A percentile compares a stretch with the other conserved stretches of the same genome.
These are phyloP conservation scores for Geotrichum reessii DNA, from an alignment of 1,139 yeast species.

Conservation along the genomic window DNA sequence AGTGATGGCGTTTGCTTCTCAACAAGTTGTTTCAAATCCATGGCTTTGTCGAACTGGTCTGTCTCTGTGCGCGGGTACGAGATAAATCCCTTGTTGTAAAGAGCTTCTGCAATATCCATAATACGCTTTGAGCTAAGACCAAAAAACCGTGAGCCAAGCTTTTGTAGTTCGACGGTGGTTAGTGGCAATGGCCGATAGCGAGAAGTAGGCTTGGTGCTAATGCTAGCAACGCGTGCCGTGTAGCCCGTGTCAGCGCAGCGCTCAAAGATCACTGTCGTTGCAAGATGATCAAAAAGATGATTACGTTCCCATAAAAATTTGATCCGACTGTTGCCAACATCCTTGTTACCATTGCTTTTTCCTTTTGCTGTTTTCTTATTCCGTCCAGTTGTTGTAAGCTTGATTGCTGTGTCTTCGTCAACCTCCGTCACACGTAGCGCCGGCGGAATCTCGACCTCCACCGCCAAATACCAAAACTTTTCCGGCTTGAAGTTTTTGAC, in stretches of 20 bases:
- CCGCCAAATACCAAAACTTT: conserved; percentile 67
- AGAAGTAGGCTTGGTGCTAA: conserved; percentile 59
- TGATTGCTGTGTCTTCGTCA: conserved; percentile 24
- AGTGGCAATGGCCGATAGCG: conserved; percentile 83
- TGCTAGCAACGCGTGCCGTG: conserved; percentile 46
- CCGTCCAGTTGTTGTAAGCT: conserved; percentile 3
- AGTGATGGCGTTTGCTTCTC: conserved; percentile 49
- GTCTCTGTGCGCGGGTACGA: conserved; percentile 99
- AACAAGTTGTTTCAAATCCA: conserved; percentile 61
- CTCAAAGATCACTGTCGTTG: conserved; percentile 59
- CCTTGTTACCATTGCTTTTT: conserved; percentile 16
- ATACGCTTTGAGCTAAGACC: conserved; percentile 79
- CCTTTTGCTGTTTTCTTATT: not conserved
- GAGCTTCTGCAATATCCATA: conserved; percentile 69
- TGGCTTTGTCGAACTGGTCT: conserved; percentile 68
- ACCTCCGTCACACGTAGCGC: conserved; percentile 24
- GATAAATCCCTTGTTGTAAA: conserved; percentile 78
- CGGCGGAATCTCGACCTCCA: conserved; percentile 42
- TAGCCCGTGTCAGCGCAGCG: conserved; percentile 46
- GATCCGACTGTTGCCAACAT: conserved; percentile 30
- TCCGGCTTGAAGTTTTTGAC: conserved; percentile 69
- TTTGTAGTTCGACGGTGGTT: conserved; percentile 93
- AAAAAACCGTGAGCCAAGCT: conserved; percentile 69
- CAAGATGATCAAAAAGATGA: conserved; percentile 65
- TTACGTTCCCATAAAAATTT: conserved; percentile 62